Evolutionary conservation across 1,284 basidiomycete genomes (phyloP), one percentile per base, ranked within the genome.

Genomic region (Papiliotrema laurentii): DNA sequence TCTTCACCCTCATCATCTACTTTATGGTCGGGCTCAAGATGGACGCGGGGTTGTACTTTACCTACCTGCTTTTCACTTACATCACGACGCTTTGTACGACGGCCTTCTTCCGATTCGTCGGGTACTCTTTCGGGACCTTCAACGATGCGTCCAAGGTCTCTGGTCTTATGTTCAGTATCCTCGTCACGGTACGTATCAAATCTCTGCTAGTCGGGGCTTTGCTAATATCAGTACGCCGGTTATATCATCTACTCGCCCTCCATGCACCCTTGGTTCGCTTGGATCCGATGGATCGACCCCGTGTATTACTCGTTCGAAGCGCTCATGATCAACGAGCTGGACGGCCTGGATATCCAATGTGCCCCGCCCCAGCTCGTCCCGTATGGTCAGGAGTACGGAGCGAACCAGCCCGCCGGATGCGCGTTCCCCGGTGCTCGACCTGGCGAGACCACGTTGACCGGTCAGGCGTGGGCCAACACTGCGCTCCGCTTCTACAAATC

Each of bases 1-100:
- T 74, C 52, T 77, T 75, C 59, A 56, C 62, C 45, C 52, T 72
- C 35, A 69, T 73, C 51, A 62, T 73, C 54, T 75, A 69, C 55
- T 72, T 65, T 43, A 64, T 71, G 61, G 45, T 49, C 14, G 60
- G 61, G 14, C 57, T 71, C 25, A 51, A 60, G 19, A 37, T 31
- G 21, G 53, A 52, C 19, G 64, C 59, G 0, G 65, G 59, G 0
- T 56, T 61, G 7, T 76, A 72, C 64, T 75, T 74, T 60, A 68
- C 63, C 2, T 71, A 54, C 43, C 51, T 66, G 30, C 55, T 68
- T 19, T 63, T 66, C 50, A 47, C 50, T 2, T 68, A 59, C 45
- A 30, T 62, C 48, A 55, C 49, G n/a, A 60, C 62, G 1, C 37
- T 66, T 19, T 48, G 49, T 16, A 63, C 60, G 18, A 68, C 66